Percentiles rank a stretch among this genome's conserved stretches.
Evolutionary conservation across 1,284 basidiomycete species (phyloP).

Genomic region (Fistulina hepatica): DNA sequence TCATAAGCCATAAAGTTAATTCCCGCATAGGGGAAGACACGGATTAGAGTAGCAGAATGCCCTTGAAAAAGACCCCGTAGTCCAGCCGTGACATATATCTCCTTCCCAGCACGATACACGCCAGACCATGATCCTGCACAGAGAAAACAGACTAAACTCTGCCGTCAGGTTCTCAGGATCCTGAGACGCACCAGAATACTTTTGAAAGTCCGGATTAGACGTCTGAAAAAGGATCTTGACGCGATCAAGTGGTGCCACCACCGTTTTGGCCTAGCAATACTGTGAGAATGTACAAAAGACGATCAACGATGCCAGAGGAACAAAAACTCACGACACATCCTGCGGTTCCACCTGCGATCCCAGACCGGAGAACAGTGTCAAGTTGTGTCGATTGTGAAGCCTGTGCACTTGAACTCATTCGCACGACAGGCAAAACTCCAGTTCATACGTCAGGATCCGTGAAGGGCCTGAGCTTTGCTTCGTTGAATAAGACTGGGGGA

Average conservation of each 20-base stretch:
- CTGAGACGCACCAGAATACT: conserved; percentile 69
- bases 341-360: conserved; percentile 85
- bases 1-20: conserved; percentile 99
- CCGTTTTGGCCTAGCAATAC: conserved; percentile 76
- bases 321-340: conserved; percentile 74
- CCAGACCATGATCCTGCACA: conserved; percentile 72
- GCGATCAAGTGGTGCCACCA: conserved; percentile 92
- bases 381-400: conserved; percentile 54
- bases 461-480: no score
- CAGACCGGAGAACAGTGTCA: conserved; percentile 70
- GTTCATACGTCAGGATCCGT: no score
- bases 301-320: conserved; percentile 11
- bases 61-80: conserved; percentile 85
- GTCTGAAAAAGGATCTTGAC: conserved; percentile 99
- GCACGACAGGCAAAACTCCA: no score
- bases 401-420: conserved; percentile 62
- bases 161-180: conserved; percentile 5
- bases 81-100: conserved; percentile 72
- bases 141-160: conserved; percentile 2
- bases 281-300: conserved; percentile 10
- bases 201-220: conserved; percentile 88
- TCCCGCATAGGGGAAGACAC: conserved; percentile 91
- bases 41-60: conserved; percentile 81
- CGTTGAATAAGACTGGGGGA: no score
- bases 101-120: conserved; percentile 68